A percentile compares a stretch with the other conserved stretches of the same genome.
Conservation (phyloP, 768 basidiomycete species). For the Leccinum uliginosum region DNA sequence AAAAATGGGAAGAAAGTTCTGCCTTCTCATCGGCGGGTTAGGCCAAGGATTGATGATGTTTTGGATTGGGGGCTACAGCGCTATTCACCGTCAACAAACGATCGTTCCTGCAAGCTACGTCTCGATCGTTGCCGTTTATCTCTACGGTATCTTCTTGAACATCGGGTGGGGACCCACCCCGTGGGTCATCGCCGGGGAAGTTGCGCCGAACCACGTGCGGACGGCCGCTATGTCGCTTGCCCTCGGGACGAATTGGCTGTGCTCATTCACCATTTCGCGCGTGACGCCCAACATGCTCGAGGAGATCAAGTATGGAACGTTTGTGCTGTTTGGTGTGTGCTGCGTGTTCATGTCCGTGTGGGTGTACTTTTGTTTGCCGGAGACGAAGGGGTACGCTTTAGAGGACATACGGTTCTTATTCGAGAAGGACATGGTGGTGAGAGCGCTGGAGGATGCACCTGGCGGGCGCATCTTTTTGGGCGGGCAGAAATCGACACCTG, state of each 20-base stretch:
- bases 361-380: conserved; percentile 37
- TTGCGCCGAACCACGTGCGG: conserved; percentile 37
- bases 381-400: conserved; percentile 37
- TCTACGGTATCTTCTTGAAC: conserved; percentile 35
- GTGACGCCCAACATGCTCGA: conserved; percentile 36
- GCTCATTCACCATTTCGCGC: conserved; percentile 34
- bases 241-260: conserved; percentile 33
- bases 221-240: conserved; percentile 33
- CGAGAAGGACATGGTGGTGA: conserved; percentile 30
- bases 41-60: conserved; percentile 42
- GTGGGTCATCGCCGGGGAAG: conserved; percentile 32
- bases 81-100: conserved; percentile 25
- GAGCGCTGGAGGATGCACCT: conserved; percentile 33
- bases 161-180: conserved; percentile 30
- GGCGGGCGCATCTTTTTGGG: conserved; percentile 30
- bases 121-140: conserved; percentile 36
- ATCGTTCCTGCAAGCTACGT: conserved; percentile 34
- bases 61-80: conserved; percentile 36
- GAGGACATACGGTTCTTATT: conserved; percentile 34
- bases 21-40: conserved; percentile 45
- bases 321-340: conserved; percentile 30
- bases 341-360: conserved; percentile 33
- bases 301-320: conserved; percentile 31
- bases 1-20: conserved; percentile 43
- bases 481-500: not conserved